Evolutionary conservation across 1,139 yeast genomes (phyloP).

Genomic region (Kodamaea sp.): DNA sequence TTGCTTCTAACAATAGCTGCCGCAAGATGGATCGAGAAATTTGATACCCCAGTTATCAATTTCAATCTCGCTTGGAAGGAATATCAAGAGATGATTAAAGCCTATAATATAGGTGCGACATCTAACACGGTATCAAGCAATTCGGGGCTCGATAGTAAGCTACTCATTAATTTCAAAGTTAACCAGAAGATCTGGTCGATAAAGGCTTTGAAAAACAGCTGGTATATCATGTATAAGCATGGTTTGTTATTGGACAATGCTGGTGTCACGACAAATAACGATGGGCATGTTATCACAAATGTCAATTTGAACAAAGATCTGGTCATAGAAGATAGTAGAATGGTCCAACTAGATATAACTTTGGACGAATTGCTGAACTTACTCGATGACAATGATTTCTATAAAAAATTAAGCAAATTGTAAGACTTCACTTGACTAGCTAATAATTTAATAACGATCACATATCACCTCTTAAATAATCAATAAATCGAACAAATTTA

Average conservation of each 20-base stretch:
- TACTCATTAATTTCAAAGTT: conserved; percentile 34
- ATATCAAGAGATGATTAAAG: conserved; percentile 54
- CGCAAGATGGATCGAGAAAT: conserved; percentile 64
- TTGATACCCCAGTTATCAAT: conserved; percentile 55
- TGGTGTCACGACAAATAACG: conserved; percentile 30
- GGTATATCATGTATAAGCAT: conserved; percentile 46
- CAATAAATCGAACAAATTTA: not conserved
- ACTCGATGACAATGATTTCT: conserved; percentile 28
- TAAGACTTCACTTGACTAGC: conserved; percentile 7
- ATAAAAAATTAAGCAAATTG: conserved; percentile 31
- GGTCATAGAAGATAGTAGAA: conserved; percentile 41
- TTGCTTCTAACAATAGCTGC: conserved; percentile 66
- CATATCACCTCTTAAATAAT: not conserved
- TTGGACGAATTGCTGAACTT: conserved; percentile 40
- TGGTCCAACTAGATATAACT: conserved; percentile 47
- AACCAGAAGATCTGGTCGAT: conserved; percentile 48
- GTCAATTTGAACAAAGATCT: conserved; percentile 29
- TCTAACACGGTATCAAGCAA: conserved; percentile 24
- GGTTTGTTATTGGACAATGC: conserved; percentile 37
- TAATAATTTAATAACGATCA: conserved; percentile 2
- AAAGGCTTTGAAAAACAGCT: conserved; percentile 47
- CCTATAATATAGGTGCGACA: conserved; percentile 38
- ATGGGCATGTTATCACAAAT: conserved; percentile 31
- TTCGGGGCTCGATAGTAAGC: conserved; percentile 28
- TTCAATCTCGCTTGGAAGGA: conserved; percentile 78